A percentile compares a stretch with the other conserved stretches of the same genome.
Evolutionary conservation across 2,329 filamentous ascomycete species (phyloP).

Genomic region (Claviceps sp.): DNA sequence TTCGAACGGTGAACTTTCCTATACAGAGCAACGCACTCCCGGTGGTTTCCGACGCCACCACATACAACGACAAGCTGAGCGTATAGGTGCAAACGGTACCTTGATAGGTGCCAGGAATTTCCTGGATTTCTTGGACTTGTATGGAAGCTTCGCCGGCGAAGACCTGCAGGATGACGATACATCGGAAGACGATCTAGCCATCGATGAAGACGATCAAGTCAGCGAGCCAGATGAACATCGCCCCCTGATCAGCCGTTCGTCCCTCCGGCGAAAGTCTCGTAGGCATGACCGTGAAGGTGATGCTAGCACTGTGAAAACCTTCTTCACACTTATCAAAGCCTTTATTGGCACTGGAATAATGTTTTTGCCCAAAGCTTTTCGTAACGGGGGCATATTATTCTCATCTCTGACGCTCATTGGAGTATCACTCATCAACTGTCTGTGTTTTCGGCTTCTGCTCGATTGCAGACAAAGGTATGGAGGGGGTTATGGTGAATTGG

Average conservation of each 20-base stretch:
- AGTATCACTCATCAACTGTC: conserved; percentile 51
- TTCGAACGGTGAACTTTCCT: conserved; percentile 17
- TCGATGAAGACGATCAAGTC: conserved; percentile 27
- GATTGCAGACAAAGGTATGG: conserved; percentile 50
- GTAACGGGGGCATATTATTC: conserved; percentile 65
- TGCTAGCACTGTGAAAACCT: conserved; percentile 56
- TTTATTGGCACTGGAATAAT: conserved; percentile 73
- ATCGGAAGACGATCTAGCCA: conserved; percentile 44
- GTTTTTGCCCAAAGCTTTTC: conserved; percentile 68
- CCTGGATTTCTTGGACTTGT: conserved; percentile 62
- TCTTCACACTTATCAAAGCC: conserved; percentile 66
- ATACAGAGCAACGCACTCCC: conserved; percentile 27
- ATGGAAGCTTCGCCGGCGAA: conserved; percentile 66
- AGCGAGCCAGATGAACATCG: conserved; percentile 35
- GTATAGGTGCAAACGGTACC: conserved; percentile 21
- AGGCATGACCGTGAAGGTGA: conserved; percentile 36
- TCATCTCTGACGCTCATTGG: conserved; percentile 54
- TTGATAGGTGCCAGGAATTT: conserved; percentile 54
- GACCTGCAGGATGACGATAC: conserved; percentile 38
- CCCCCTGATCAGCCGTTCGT: conserved; percentile 31
- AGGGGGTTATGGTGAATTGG: conserved; percentile 63
- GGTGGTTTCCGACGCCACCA: conserved; percentile 35
- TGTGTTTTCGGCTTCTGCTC: conserved; percentile 60
- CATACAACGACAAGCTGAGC: conserved; percentile 23
- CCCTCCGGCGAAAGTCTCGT: conserved; percentile 38